Percentiles rank a stretch among this genome's conserved stretches.
phyloP scores from a whole-genome alignment of 2,329 filamentous ascomycete genomes.

The Aspergillus tanneri region DNA sequence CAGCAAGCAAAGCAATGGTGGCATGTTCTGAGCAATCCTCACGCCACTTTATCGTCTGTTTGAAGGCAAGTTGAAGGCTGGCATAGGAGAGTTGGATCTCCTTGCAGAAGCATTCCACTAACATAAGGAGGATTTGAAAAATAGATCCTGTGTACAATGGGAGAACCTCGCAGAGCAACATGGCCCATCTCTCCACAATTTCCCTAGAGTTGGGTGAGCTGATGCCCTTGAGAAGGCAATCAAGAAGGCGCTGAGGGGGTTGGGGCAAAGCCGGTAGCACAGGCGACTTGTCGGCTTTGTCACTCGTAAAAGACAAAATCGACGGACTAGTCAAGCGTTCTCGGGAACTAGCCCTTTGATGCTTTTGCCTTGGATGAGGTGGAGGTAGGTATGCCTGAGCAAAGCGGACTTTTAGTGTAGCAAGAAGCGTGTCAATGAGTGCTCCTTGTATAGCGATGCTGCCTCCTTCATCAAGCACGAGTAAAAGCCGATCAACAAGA shows the following conservation, averaged over 20 bases:
- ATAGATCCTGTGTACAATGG: slow-evolving; percentile 81
- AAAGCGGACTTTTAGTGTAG: slow-evolving; percentile 64
- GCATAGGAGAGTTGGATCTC: slow-evolving; percentile 73
- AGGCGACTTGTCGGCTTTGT: slow-evolving; percentile 42
- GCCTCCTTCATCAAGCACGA: slow-evolving; percentile 56
- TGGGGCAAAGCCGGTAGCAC: slow-evolving; percentile 36
- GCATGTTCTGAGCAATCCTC: slow-evolving; percentile 58
- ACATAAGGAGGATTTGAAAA: slow-evolving; percentile 84
- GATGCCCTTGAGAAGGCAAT: slow-evolving; percentile 79
- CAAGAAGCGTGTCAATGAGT: slow-evolving; percentile 74
- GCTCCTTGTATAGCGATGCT: slow-evolving; percentile 74
- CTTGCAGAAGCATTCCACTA: slow-evolving; percentile 84
- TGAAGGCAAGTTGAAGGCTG: slow-evolving; percentile 58
- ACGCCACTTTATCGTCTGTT: slow-evolving; percentile 39
- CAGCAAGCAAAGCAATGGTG: slow-evolving; percentile 79
- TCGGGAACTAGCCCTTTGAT: slow-evolving; percentile 40
- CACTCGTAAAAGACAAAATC: slow-evolving; percentile 47
- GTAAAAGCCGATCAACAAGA: slow-evolving; percentile 67
- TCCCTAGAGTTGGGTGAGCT: slow-evolving; percentile 69
- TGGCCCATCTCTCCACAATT: slow-evolving; percentile 88
- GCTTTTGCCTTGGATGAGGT: slow-evolving; percentile 30
- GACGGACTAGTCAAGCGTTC: slow-evolving; percentile 44
- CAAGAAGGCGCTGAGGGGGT: slow-evolving; percentile 66
- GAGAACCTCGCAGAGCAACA: slow-evolving; percentile 77
- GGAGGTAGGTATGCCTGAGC: slow-evolving; percentile 37